phyloP scores from a whole-genome alignment of 768 basidiomycete species.

The Leccinellum rugosiceps region DNA sequence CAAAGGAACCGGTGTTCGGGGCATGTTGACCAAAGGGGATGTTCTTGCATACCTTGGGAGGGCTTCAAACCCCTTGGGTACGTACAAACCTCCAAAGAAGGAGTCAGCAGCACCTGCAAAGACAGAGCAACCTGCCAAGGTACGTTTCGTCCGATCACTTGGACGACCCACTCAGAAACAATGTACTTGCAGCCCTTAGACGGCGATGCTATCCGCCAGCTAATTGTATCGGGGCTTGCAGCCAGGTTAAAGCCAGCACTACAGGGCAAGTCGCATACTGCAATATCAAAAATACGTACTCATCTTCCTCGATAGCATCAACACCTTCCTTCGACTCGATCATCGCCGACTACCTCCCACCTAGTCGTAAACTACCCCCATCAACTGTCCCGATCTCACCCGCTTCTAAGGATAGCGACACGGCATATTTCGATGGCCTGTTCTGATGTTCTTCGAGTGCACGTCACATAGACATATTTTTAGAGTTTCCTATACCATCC shows the following conservation, averaged over 20 bases:
- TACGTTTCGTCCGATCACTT: constrained; percentile 16
- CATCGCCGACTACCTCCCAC: constrained; percentile 68
- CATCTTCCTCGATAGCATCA: constrained; percentile 35
- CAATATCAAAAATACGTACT: neutral
- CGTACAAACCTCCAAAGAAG: constrained; percentile 54
- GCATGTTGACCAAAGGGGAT: constrained; percentile 97
- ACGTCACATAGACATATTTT: constrained; percentile 11
- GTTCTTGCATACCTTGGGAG: constrained; percentile 83
- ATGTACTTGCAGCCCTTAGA: constrained; percentile 46
- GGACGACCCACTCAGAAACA: neutral
- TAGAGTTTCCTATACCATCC: constrained; percentile 12
- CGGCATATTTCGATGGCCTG: constrained; percentile 44
- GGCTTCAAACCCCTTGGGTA: constrained; percentile 74
- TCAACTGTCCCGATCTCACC: constrained; percentile 2
- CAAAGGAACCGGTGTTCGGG: constrained; percentile 84
- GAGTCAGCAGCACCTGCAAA: constrained; percentile 30
- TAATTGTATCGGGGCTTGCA: constrained; percentile 62
- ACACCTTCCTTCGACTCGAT: constrained; percentile 68
- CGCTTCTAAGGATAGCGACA: constrained; percentile 27
- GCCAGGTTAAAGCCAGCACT: constrained; percentile 49
- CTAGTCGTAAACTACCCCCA: constrained; percentile 23
- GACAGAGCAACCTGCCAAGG: constrained; percentile 37
- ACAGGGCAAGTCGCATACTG: constrained; percentile 35
- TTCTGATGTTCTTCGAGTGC: constrained; percentile 16
- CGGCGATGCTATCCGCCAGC: constrained; percentile 57